Conservation (phyloP, 345 rosid genomes). For the Sonneratia caseolaris region DNA sequence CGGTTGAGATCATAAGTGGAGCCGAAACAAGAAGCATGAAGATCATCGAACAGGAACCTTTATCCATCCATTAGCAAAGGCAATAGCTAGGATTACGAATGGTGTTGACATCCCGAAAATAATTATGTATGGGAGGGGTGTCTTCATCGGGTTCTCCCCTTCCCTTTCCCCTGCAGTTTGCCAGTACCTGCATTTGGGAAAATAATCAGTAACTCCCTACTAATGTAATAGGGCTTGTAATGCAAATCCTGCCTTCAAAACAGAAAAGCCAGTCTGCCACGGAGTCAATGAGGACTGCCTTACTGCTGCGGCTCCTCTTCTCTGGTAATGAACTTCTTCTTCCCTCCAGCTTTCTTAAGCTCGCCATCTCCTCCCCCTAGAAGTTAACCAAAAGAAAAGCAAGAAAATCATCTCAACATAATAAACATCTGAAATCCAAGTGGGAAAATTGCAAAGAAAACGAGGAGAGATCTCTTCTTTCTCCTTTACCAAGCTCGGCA, state of each 20-base stretch:
- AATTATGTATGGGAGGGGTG: constrained; percentile 80
- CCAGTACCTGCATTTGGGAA: constrained; percentile 57
- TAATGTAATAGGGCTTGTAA: background rate
- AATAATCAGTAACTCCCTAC: background rate
- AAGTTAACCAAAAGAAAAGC: constrained; percentile 6
- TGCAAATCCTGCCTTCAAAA: too few species aligned
- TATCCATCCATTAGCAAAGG: constrained; percentile 90
- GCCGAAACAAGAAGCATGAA: constrained; percentile 20
- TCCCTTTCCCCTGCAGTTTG: constrained; percentile 83
- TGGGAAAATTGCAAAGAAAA: background rate
- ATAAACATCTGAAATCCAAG: background rate
- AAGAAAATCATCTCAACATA: background rate
- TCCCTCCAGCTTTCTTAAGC: constrained; percentile 53
- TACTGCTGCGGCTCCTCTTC: constrained; percentile 70
- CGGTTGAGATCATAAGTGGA: constrained; percentile 81
- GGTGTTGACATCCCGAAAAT: constrained; percentile 95
- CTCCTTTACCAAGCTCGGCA: constrained; percentile 42
- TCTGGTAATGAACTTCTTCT: constrained; percentile 77
- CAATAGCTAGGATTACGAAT: constrained; percentile 30
- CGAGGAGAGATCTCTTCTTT: background rate
- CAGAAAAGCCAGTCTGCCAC: too few species aligned
- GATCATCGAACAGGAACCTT: constrained; percentile 47
- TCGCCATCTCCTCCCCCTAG: constrained; percentile 69
- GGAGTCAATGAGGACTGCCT: too few species aligned
- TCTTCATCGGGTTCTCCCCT: constrained; percentile 95